Percentiles rank a stretch among this genome's conserved stretches.
These are phyloP conservation scores for Ogataea chonburiensis DNA, from an alignment of 805 yeast species.

Conservation along the genomic window DNA sequence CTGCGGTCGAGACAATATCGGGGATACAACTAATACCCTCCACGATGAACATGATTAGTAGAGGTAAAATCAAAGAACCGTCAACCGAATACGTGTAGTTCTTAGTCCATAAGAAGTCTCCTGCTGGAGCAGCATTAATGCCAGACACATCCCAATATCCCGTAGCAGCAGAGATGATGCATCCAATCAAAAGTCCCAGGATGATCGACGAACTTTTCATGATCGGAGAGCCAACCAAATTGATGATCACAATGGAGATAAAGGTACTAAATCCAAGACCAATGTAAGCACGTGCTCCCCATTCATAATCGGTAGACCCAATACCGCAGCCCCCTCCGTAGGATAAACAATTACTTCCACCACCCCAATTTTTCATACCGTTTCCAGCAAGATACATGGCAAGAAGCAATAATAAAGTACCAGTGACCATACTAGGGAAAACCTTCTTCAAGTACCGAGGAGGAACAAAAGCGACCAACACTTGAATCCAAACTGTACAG, in stretches of 20 bases:
- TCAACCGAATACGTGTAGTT: conserved; percentile 68
- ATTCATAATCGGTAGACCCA: conserved; percentile 46
- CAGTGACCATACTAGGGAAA: conserved; percentile 81
- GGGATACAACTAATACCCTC: conserved; percentile 83
- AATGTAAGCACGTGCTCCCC: conserved; percentile 76
- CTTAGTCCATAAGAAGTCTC: conserved; percentile 75
- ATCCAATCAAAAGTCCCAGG: conserved; percentile 71
- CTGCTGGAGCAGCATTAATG: conserved; percentile 68
- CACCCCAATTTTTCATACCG: conserved; percentile 78
- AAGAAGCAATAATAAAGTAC: conserved; percentile 78
- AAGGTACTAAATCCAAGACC: conserved; percentile 78
- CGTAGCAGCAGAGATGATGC: conserved; percentile 81
- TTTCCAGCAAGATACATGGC: conserved; percentile 61
- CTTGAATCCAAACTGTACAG: conserved; percentile 65
- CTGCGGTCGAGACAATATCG: conserved; percentile 84
- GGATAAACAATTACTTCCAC: conserved; percentile 66
- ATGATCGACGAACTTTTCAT: conserved; percentile 85
- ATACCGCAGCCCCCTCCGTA: conserved; percentile 41
- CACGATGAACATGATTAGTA: conserved; percentile 68
- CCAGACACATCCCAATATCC: conserved; percentile 63
- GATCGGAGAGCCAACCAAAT: conserved; percentile 78
- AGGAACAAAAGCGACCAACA: conserved; percentile 66
- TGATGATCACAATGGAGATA: conserved; percentile 62
- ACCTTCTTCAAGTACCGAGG: conserved; percentile 57
- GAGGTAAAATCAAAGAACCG: conserved; percentile 74